These are phyloP conservation scores for Tricholoma saponaceum DNA, from an alignment of 768 basidiomycete species.

Conservation along the genomic window DNA sequence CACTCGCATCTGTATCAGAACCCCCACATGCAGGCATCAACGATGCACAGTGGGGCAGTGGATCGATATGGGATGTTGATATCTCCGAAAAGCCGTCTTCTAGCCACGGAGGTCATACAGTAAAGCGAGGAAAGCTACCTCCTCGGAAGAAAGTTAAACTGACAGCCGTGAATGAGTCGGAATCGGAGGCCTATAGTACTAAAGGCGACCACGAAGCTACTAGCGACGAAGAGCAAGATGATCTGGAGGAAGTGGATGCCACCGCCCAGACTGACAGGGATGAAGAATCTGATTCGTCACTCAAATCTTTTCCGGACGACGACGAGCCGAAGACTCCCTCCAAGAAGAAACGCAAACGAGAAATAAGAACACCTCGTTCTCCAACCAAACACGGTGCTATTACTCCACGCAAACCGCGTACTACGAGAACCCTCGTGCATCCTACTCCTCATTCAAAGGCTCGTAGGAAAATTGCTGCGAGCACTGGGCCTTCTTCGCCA, in stretches of 20 bases:
- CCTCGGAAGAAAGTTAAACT: slow-evolving; percentile 15
- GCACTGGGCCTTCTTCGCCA: slow-evolving; percentile 1
- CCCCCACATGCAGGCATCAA: slow-evolving; percentile 18
- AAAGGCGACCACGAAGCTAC: slow-evolving; percentile 21
- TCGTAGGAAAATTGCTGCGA: slow-evolving; percentile 25
- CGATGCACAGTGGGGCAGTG: slow-evolving; percentile 29
- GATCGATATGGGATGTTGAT: slow-evolving; percentile 45
- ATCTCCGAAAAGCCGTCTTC: slow-evolving; percentile 14
- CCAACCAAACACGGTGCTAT: slow-evolving; percentile 21
- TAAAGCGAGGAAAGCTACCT: slow-evolving; percentile 6
- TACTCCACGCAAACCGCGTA: slow-evolving; percentile 29
- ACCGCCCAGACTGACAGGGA: slow-evolving; percentile 8
- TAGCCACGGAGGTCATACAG: slow-evolving; percentile 7
- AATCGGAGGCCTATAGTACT: slow-evolving; percentile 20
- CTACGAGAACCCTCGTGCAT: slow-evolving; percentile 39
- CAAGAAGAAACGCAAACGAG: slow-evolving; percentile 45
- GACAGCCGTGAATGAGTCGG: slow-evolving; percentile 21
- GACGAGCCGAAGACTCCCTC: slow-evolving; percentile 48
- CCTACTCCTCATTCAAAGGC: slow-evolving; percentile 79
- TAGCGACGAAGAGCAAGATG: slow-evolving; percentile 17
- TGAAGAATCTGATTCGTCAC: slow-evolving; percentile 26
- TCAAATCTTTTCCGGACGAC: slow-evolving; percentile 33
- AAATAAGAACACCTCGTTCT: slow-evolving; percentile 9
- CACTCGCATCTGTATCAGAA: slow-evolving; percentile 31
- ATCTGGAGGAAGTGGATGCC: slow-evolving; percentile 15